A percentile compares a stretch with the other conserved stretches of the same genome.
These are phyloP conservation scores for Ustilago bromivora DNA, from an alignment of 1,284 basidiomycete genomes.

Conservation along the genomic window DNA sequence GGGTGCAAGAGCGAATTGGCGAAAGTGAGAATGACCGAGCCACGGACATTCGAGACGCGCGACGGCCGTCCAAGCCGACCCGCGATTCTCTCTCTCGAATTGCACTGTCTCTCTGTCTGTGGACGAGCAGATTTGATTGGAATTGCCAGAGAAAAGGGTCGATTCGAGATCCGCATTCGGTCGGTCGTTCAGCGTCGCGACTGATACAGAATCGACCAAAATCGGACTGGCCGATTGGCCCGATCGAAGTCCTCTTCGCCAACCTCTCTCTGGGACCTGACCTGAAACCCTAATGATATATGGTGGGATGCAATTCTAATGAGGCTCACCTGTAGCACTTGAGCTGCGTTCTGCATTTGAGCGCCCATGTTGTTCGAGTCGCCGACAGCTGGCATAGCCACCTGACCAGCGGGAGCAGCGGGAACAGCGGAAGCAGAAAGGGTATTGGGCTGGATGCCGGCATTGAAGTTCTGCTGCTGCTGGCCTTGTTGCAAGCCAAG, in stretches of 20 bases:
- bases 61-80: conserved; percentile 17
- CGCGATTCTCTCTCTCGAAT: not conserved
- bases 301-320: not conserved
- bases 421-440: conserved; percentile 6
- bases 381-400: conserved; percentile 20
- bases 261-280: not conserved
- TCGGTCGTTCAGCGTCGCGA: not conserved
- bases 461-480: conserved; percentile 21
- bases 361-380: conserved; percentile 15
- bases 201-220: not conserved
- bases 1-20: conserved; percentile 24
- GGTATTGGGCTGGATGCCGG: conserved; percentile 13
- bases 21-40: conserved; percentile 8
- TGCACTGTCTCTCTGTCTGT: not conserved
- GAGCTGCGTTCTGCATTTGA: conserved; percentile 31
- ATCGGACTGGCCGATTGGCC: not conserved
- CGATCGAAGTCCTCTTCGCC: conserved; percentile 2
- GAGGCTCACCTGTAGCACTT: conserved; percentile 41
- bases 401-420: conserved; percentile 6
- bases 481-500: conserved; percentile 21
- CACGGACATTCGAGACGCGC: conserved; percentile 30
- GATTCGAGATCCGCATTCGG: not conserved
- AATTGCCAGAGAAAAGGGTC: not conserved
- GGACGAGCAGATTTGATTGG: not conserved
- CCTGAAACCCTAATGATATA: not conserved